Evolutionary conservation across 1,139 yeast genomes (phyloP).

Genomic region (Kluyveromyces sp.): DNA sequence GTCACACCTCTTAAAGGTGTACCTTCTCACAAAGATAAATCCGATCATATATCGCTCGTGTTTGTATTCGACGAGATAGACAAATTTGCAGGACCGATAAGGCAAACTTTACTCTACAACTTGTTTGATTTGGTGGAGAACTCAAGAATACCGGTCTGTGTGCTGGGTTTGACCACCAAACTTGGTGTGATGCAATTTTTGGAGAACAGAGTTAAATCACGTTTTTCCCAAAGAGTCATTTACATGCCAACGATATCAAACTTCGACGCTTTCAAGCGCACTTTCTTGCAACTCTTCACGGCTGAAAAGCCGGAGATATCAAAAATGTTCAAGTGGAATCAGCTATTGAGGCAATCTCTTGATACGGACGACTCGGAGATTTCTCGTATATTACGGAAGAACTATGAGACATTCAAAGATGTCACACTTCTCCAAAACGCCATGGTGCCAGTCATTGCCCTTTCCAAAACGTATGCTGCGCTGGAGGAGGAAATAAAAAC

Average conservation of each 20-base stretch:
- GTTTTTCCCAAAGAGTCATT: constrained; percentile 78
- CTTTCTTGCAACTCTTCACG: constrained; percentile 32
- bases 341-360: constrained; percentile 34
- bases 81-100: constrained; percentile 57
- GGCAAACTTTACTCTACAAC: constrained; percentile 81
- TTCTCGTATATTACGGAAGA: constrained; percentile 36
- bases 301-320: constrained; percentile 23
- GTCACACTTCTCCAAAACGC: constrained; percentile 49
- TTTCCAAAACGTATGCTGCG: constrained; percentile 14
- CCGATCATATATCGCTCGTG: constrained; percentile 49
- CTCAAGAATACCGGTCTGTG: constrained; percentile 68
- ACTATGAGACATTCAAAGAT: constrained; percentile 56
- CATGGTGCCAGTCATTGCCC: constrained; percentile 39
- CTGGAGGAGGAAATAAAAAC: constrained; percentile 16
- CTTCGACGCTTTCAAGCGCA: constrained; percentile 38
- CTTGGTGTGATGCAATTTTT: constrained; percentile 70
- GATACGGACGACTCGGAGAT: constrained; percentile 29
- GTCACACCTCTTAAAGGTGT: constrained; percentile 16
- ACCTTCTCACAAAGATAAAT: constrained; percentile 16
- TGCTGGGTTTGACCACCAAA: constrained; percentile 72
- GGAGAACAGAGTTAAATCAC: constrained; percentile 84
- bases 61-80: constrained; percentile 85
- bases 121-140: constrained; percentile 79
- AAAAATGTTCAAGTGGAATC: constrained; percentile 44
- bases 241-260: constrained; percentile 47